A percentile compares a stretch with the other conserved stretches of the same genome.
These are phyloP conservation scores for Tephrocybe sp. DNA, from an alignment of 768 basidiomycete genomes.

Conservation along the genomic window DNA sequence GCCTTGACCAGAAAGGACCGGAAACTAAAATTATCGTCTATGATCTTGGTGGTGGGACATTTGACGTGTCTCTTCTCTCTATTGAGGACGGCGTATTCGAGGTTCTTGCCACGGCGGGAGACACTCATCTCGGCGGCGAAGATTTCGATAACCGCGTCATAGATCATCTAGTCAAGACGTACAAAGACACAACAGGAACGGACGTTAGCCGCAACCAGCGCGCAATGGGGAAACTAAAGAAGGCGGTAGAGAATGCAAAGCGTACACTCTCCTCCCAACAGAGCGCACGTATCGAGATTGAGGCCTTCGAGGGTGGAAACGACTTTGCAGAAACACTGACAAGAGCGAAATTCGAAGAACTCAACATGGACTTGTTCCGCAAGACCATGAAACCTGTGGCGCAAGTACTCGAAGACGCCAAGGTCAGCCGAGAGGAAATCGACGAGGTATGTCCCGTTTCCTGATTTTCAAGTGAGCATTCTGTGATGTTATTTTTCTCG, in stretches of 20 bases:
- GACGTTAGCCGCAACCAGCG: slow-evolving; percentile 60
- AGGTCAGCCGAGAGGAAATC: slow-evolving; percentile 74
- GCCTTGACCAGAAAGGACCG: slow-evolving; percentile 57
- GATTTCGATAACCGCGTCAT: slow-evolving; percentile 73
- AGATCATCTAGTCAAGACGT: slow-evolving; percentile 65
- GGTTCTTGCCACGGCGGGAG: slow-evolving; percentile 68
- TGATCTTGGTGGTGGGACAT: slow-evolving; percentile 72
- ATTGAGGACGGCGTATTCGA: slow-evolving; percentile 71
- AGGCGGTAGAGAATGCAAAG: slow-evolving; percentile 74
- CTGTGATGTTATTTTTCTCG: background rate
- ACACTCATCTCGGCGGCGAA: slow-evolving; percentile 72
- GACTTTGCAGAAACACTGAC: slow-evolving; percentile 81
- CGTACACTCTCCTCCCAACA: slow-evolving; percentile 53
- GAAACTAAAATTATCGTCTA: slow-evolving; percentile 66
- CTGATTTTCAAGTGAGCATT: background rate
- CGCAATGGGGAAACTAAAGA: slow-evolving; percentile 68
- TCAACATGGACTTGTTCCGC: slow-evolving; percentile 79
- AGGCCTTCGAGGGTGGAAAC: slow-evolving; percentile 67
- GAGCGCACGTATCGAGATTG: slow-evolving; percentile 59
- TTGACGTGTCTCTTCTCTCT: slow-evolving; percentile 68
- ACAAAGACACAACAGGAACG: slow-evolving; percentile 65
- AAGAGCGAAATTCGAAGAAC: slow-evolving; percentile 82
- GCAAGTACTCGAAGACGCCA: slow-evolving; percentile 79
- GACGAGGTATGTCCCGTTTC: slow-evolving; percentile 49
- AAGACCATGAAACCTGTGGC: slow-evolving; percentile 86